phyloP scores from a whole-genome alignment of 805 yeast genomes.

The Candida dajiaensis region DNA sequence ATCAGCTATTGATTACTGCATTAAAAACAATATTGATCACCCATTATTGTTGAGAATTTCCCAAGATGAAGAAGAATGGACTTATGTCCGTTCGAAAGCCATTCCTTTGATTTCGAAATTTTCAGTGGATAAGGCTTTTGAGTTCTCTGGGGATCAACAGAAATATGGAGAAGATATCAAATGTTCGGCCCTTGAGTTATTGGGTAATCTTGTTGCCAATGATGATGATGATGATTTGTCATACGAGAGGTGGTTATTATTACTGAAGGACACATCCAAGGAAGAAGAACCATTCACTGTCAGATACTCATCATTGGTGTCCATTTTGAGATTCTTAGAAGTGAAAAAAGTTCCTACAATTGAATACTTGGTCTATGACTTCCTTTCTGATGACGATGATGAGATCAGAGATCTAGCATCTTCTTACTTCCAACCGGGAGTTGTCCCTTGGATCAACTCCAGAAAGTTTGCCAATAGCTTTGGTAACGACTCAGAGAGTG shows the following conservation, averaged over 20 bases:
- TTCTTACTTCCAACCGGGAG: slow-evolving; percentile 28
- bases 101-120: slow-evolving; percentile 18
- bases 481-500: slow-evolving; percentile 7
- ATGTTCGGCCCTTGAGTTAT: slow-evolving; percentile 42
- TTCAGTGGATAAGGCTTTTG: slow-evolving; percentile 21
- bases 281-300: slow-evolving; percentile 42
- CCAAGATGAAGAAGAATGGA: slow-evolving; percentile 29
- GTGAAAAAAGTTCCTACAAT: slow-evolving; percentile 13
- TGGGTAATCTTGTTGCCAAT: slow-evolving; percentile 39
- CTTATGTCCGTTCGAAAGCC: slow-evolving; percentile 38
- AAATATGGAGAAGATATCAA: slow-evolving; percentile 40
- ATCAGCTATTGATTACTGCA: slow-evolving; percentile 31
- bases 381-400: slow-evolving; percentile 62
- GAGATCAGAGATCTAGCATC: slow-evolving; percentile 48
- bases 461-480: slow-evolving; percentile 14
- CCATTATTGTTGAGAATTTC: slow-evolving; percentile 18
- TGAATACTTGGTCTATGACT: slow-evolving; percentile 28
- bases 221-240: slow-evolving; percentile 26
- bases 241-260: slow-evolving; percentile 9
- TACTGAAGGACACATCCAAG: slow-evolving; percentile 13
- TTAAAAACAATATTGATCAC: slow-evolving; percentile 3
- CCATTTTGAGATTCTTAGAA: slow-evolving; percentile 30
- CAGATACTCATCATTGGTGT: slow-evolving; percentile 40
- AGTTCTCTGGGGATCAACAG: slow-evolving; percentile 26
- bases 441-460: slow-evolving; percentile 33